Evolutionary conservation across 129 eudicot genomes (phyloP), one percentile per base, ranked within the genome.

Genomic region (Flaveria trinervia): DNA sequence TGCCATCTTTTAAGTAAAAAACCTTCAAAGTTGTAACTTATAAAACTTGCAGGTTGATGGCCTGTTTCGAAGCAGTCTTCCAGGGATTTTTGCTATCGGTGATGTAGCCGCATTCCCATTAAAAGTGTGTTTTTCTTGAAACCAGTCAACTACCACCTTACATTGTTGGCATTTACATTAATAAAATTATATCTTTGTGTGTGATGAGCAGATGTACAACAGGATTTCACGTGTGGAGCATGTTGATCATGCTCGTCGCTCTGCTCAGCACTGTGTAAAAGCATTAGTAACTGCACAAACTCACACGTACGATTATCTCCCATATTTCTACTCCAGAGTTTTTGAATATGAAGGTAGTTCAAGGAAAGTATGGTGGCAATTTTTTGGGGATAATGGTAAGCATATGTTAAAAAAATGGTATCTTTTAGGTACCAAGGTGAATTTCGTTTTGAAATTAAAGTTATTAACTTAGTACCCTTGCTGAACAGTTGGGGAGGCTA

Each of bases 311-410:
- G 96, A 89, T 76, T 94, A 94, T 83, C 97, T 94, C 46, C 99
- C 97, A 1, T 87, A 88, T 25, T 94, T 94, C 79, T 91, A 94
- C 85, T 94, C 99, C 1, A 86, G 99, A 75, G 92, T 94, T 75
- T 94, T 91, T 33, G 99, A 94, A 71, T 86, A 87, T 76, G 96
- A 94, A 89, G 97, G 99, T 33, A 89, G 96, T 85, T 87, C 87
- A 28, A 91, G 97, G 86, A 94, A 91, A 94, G 93, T 94, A 51
- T 94, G 93, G 96, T 94, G 99, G 99, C 99, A 91, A 30, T 91
- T 94, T 83, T 91, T 82, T 76, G 97, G 99, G 43, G 99, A 94
- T 82, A 94, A 85, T 50, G 97, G 97, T 92, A 73, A 52, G 75
- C 23, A 71, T 45, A 56, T 68, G 16, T 30, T 7, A 64, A 62